Evolutionary conservation across 208 protist species (phyloP).

Genomic region (Acanthamoeba sp.): DNA sequence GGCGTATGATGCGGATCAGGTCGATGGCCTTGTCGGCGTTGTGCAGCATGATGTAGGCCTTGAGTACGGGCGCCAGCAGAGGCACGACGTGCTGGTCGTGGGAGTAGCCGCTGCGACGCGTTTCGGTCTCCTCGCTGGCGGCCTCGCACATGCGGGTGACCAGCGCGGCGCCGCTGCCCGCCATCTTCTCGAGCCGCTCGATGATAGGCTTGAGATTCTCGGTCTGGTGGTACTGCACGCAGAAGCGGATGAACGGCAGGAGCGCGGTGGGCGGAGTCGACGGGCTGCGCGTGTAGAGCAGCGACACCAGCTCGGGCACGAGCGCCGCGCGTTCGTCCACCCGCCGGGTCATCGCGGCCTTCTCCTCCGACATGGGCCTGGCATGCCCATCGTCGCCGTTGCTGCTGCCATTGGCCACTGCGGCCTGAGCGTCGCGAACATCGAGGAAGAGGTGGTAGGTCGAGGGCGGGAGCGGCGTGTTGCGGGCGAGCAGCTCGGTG

Average conservation of each 20-base stretch:
- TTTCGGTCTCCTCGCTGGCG: neutral
- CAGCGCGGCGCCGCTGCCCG: neutral
- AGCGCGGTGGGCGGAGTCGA: neutral
- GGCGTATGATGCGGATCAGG: neutral
- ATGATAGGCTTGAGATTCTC: neutral
- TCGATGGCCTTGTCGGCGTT: neutral
- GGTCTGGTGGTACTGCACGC: neutral
- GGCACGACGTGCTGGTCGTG: neutral
- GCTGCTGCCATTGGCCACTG: neutral
- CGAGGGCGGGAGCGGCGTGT: neutral
- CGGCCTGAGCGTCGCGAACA: neutral
- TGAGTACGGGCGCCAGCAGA: neutral
- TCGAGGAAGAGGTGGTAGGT: slow-evolving; percentile 38
- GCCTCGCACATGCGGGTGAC: neutral
- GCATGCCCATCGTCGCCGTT: neutral
- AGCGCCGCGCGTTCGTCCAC: neutral
- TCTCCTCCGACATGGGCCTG: neutral
- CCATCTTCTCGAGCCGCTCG: neutral
- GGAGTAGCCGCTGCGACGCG: neutral
- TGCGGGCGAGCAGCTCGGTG: neutral
- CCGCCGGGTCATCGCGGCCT: neutral
- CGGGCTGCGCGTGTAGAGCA: neutral
- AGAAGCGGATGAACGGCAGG: slow-evolving; percentile 2
- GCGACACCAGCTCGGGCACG: neutral
- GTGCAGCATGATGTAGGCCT: neutral